phyloP scores from a whole-genome alignment of 1,284 basidiomycete genomes.

The Tremellales sp. region DNA sequence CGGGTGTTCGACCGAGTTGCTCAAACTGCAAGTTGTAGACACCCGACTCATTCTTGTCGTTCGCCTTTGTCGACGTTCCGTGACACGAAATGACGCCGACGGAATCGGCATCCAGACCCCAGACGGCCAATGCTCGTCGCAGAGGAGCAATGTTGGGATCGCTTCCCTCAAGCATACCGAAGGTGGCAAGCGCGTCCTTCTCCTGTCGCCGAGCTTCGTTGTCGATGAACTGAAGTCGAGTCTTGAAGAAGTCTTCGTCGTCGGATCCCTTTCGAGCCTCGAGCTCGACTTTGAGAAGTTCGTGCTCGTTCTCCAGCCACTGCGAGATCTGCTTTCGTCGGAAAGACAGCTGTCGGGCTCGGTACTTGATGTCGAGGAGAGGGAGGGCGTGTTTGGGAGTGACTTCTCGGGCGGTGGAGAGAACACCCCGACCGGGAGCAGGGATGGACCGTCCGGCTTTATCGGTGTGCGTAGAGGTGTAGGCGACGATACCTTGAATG shows the following conservation, averaged over 20 bases:
- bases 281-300: slow-evolving; percentile 73
- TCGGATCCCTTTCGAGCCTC: slow-evolving; percentile 56
- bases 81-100: slow-evolving; percentile 57
- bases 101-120: slow-evolving; percentile 90
- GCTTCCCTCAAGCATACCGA: slow-evolving; percentile 87
- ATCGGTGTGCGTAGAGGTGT: slow-evolving; percentile 95
- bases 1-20: slow-evolving; percentile 78
- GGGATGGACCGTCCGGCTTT: slow-evolving; percentile 94
- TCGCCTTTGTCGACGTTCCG: slow-evolving; percentile 92
- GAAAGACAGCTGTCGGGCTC: slow-evolving; percentile 86
- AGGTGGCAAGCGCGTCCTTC: slow-evolving; percentile 79
- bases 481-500: slow-evolving; percentile 88
- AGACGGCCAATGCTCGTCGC: slow-evolving; percentile 90
- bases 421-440: slow-evolving; percentile 84
- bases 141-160: slow-evolving; percentile 84
- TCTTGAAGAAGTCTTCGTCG: slow-evolving; percentile 66
- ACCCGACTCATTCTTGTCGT: slow-evolving; percentile 96
- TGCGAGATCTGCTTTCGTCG: slow-evolving; percentile 87
- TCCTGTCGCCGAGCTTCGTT: slow-evolving; percentile 85
- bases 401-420: slow-evolving; percentile 75
- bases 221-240: slow-evolving; percentile 76
- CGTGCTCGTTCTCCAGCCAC: slow-evolving; percentile 86
- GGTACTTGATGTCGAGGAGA: slow-evolving; percentile 78
- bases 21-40: slow-evolving; percentile 95
- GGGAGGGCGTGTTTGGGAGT: slow-evolving; percentile 65